Conservation (phyloP, 345 rosid species). For the Salix suchowensis region DNA sequence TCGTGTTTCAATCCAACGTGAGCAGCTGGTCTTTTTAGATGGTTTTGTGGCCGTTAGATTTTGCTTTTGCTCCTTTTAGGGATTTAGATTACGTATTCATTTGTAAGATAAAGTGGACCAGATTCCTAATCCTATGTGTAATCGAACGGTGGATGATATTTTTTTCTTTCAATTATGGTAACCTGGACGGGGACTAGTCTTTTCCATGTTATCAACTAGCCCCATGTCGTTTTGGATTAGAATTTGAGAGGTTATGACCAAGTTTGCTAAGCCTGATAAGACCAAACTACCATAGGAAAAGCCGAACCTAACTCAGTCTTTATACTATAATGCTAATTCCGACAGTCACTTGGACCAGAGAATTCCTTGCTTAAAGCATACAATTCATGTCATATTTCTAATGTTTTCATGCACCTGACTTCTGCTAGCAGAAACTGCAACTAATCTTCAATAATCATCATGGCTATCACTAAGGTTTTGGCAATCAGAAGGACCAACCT, state of each 20-base stretch:
- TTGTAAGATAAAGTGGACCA: slow-evolving; percentile 28
- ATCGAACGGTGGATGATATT: slow-evolving; percentile 23
- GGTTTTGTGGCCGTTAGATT: slow-evolving; percentile 32
- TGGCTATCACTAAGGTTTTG: too few relatives aligned
- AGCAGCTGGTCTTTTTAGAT: slow-evolving; percentile 8
- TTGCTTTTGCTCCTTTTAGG: not conserved
- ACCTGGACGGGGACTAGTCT: slow-evolving; percentile 12
- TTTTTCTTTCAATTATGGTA: not conserved
- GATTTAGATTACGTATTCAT: slow-evolving; percentile 21
- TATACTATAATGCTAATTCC: not conserved
- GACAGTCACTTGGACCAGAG: not conserved
- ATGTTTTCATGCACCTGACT: not conserved
- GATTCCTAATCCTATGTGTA: slow-evolving; percentile 5
- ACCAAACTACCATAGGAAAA: not conserved
- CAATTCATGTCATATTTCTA: not conserved
- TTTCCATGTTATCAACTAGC: slow-evolving; percentile 7
- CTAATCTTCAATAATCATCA: too few relatives aligned
- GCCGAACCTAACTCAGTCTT: not conserved
- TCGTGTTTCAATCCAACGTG: slow-evolving; percentile 12
- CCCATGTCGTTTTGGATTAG: not conserved
- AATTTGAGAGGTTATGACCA: not conserved
- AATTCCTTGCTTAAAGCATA: not conserved
- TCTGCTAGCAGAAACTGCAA: too few relatives aligned
- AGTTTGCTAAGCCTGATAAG: not conserved
- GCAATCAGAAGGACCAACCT: too few relatives aligned